These are phyloP conservation scores for Acorus calamus DNA, from an alignment of 106 monocot genomes.

Conservation along the genomic window DNA sequence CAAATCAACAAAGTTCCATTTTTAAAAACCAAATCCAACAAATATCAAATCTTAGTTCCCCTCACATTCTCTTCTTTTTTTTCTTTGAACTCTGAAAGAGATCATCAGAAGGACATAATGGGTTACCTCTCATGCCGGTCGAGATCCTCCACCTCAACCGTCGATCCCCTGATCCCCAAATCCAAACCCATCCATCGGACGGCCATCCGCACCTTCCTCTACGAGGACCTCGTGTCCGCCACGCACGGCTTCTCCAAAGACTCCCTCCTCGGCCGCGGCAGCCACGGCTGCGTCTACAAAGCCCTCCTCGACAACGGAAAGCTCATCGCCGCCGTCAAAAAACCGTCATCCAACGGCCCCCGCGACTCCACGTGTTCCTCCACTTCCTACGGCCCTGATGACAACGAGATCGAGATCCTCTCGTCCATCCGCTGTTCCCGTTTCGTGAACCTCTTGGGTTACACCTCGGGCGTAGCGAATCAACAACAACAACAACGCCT, in stretches of 20 bases:
- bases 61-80: too few species aligned
- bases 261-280: slow-evolving; percentile 26
- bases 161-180: too few species aligned
- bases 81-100: too few species aligned
- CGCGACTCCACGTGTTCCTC: neutral
- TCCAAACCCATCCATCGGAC: too few species aligned
- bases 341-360: neutral
- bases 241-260: slow-evolving; percentile 23
- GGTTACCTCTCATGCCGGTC: too few species aligned
- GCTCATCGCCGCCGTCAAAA: slow-evolving; percentile 17
- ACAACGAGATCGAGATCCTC: slow-evolving; percentile 21
- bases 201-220: neutral
- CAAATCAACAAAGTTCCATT: too few species aligned
- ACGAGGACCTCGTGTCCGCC: slow-evolving; percentile 17
- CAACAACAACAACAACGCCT: neutral
- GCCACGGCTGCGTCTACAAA: slow-evolving; percentile 28
- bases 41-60: too few species aligned
- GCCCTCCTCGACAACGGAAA: slow-evolving; percentile 10
- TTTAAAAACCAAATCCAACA: too few species aligned
- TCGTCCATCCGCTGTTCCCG: slow-evolving; percentile 12
- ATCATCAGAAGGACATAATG: too few species aligned
- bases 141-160: too few species aligned
- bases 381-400: neutral
- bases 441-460: slow-evolving; percentile 22
- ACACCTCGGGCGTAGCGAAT: neutral